phyloP scores from a whole-genome alignment of 345 rosid species.

The Bruguiera parviflora region DNA sequence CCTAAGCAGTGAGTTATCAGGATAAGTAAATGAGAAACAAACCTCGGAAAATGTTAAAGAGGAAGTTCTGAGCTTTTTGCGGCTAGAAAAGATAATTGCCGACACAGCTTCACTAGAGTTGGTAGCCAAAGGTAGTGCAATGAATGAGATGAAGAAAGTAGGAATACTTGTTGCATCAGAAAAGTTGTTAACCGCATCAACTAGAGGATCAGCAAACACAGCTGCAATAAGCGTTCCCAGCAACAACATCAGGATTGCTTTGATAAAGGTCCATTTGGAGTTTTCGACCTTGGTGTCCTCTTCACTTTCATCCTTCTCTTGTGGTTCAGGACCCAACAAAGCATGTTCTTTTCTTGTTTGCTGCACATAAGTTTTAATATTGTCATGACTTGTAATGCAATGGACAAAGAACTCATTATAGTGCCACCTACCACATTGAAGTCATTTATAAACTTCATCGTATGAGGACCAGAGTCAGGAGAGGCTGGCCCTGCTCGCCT shows the following conservation, averaged over 20 bases:
- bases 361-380: constrained; percentile 31
- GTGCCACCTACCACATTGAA: constrained; percentile 43
- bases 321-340: constrained; percentile 34
- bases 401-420: neutral
- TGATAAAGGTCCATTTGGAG: constrained; percentile 42
- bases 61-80: constrained; percentile 66
- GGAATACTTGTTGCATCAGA: constrained; percentile 82
- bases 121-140: constrained; percentile 81
- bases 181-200: constrained; percentile 78
- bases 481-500: constrained; percentile 6
- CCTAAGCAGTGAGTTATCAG: neutral
- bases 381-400: neutral
- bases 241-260: constrained; percentile 61
- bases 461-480: constrained; percentile 22
- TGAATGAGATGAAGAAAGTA: constrained; percentile 83
- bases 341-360: constrained; percentile 67
- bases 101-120: constrained; percentile 89
- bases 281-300: constrained; percentile 46
- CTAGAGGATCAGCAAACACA: constrained; percentile 86
- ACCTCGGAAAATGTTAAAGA: constrained; percentile 91
- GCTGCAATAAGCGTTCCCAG: constrained; percentile 76
- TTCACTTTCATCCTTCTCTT: constrained; percentile 36
- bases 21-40: neutral
- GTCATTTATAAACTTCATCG: constrained; percentile 41
- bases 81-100: constrained; percentile 68